Evolutionary conservation across 306 rosid genomes (phyloP), one percentile per base, ranked within the genome.

Genomic region (Malus sylvestris): DNA sequence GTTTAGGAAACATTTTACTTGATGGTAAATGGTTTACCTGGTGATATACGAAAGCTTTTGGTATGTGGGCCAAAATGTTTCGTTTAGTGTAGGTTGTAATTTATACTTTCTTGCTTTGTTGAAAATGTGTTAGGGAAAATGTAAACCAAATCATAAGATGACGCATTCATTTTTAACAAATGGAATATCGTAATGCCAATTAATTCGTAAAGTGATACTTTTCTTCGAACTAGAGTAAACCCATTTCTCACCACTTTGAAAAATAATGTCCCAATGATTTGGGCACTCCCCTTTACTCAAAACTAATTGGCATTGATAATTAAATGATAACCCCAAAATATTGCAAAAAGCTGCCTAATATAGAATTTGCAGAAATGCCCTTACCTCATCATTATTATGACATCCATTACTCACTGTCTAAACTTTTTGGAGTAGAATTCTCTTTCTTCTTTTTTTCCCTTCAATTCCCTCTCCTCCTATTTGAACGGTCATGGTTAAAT

Each of bases 261-360:
- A 72, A 81, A 85, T 88, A 86, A 89, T 85, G 87, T 80, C 83
- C 89, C 88, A 92, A 90, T 92, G 89, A 90, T 88, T 88, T 90
- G 82, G 82, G 78, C 83, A 30, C 81, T n/a, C 80, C 80, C 71
- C 79, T 81, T 85, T 78, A 81, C 84, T 80, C 18, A 33, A 19
- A 35, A 29, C 10, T 35, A 73, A 77, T 59, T 64, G 79, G 63
- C 76, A 83, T 75, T 11, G 70, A 80, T 40, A n/a, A 35, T 18
- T 15, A 60, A 25, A 25, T 63, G 68, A 63, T 30, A 30, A 63
- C 38, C 38, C 68, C 68, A 51, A 18, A 51, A 16, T 15, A 64
- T 64, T 64, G 64, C 69, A 46, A 58, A 66, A 76, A 66, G 59
- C 78, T 63, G 65, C 72, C 18, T 5, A 42, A 84, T 53, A 53